phyloP scores from a whole-genome alignment of 2,329 filamentous ascomycete species.

The Helotiales sp. region DNA sequence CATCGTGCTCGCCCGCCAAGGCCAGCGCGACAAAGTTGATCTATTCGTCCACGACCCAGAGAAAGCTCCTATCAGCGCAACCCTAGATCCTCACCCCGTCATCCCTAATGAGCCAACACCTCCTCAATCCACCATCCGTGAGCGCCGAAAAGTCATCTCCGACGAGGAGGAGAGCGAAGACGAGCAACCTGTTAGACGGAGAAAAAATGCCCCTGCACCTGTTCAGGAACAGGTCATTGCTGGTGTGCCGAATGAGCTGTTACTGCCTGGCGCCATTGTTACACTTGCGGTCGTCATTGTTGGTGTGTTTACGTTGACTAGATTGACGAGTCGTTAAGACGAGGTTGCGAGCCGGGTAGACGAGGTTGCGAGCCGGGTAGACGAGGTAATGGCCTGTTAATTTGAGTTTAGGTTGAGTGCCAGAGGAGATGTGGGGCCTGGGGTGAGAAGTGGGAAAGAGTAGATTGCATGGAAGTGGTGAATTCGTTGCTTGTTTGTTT shows the following conservation, averaged over 20 bases:
- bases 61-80: conserved; percentile 76
- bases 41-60: conserved; percentile 94
- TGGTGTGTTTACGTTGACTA: conserved; percentile 87
- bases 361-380: neutral
- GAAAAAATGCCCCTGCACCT: conserved; percentile 43
- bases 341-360: neutral
- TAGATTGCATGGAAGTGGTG: conserved; percentile 18
- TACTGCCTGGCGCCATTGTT: conserved; percentile 92
- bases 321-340: conserved; percentile 57
- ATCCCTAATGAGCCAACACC: conserved; percentile 58
- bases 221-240: conserved; percentile 73
- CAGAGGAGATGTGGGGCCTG: neutral
- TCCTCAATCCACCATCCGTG: conserved; percentile 56
- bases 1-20: conserved; percentile 79
- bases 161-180: conserved; percentile 61
- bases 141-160: conserved; percentile 51
- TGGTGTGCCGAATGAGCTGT: conserved; percentile 90
- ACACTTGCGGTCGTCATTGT: conserved; percentile 94
- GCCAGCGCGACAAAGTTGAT: conserved; percentile 89
- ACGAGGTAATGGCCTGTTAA: no score
- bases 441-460: no score
- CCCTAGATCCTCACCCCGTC: conserved; percentile 60
- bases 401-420: neutral
- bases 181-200: conserved; percentile 50
- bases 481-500: neutral